Conservation (phyloP, 2,329 filamentous ascomycete genomes). For the Herpotrichia juniperi region DNA sequence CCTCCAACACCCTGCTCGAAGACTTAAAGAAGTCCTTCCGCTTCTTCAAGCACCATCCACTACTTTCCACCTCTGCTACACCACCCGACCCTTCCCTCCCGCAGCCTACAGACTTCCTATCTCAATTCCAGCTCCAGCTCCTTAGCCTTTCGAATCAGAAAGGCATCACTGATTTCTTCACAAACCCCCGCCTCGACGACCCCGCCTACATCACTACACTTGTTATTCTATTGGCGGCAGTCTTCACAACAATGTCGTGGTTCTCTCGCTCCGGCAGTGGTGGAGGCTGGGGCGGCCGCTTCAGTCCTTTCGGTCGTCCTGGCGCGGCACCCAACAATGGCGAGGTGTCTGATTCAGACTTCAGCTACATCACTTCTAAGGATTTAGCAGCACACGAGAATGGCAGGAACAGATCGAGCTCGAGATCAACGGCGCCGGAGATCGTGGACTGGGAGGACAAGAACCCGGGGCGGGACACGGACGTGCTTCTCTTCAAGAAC, state of each 20-base stretch:
- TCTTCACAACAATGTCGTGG: conserved; percentile 55
- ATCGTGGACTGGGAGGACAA: conserved; percentile 47
- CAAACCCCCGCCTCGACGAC: conserved; percentile 40
- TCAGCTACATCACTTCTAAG: conserved; percentile 81
- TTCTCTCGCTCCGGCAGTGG: conserved; percentile 52
- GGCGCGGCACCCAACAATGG: conserved; percentile 46
- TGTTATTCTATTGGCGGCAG: conserved; percentile 43
- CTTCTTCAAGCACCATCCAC: conserved; percentile 40
- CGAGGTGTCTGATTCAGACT: conserved; percentile 76
- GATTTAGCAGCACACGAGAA: conserved; percentile 64
- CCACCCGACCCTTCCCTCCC: conserved; percentile 13
- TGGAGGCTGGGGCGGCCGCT: conserved; percentile 50
- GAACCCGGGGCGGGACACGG: conserved; percentile 62
- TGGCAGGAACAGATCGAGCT: conserved; percentile 17
- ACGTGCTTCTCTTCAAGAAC: conserved; percentile 73
- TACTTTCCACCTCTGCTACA: conserved; percentile 28
- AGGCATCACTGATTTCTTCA: conserved; percentile 27
- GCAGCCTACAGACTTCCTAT: conserved; percentile 22
- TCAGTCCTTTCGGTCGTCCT: conserved; percentile 56
- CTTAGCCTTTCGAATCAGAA: conserved; percentile 24
- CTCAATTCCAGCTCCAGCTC: conserved; percentile 15
- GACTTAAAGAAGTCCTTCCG: conserved; percentile 45
- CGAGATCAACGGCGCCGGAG: conserved; percentile 46
- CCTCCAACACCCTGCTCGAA: conserved; percentile 36
- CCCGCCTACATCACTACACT: conserved; percentile 40